Conservation (phyloP, 768 basidiomycete species). For the Macrolepiota fuliginosa region DNA sequence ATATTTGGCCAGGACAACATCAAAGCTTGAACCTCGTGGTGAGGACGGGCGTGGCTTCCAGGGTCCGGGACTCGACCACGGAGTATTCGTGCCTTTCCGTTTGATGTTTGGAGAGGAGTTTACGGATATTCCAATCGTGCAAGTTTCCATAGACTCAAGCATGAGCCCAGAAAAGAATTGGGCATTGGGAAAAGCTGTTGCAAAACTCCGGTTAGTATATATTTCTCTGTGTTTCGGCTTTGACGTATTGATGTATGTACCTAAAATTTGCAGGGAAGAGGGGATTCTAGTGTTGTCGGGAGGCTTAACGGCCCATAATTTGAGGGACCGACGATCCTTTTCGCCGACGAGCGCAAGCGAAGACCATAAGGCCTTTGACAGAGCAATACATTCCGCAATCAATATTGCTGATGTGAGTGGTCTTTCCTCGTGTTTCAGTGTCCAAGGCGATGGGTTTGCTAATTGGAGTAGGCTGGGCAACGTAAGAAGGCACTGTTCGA, state of each 20-base stretch:
- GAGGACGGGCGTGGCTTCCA: slow-evolving; percentile 61
- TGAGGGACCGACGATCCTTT: slow-evolving; percentile 52
- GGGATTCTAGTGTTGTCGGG: slow-evolving; percentile 70
- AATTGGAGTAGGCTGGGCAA: slow-evolving; percentile 35
- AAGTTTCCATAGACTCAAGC: slow-evolving; percentile 64
- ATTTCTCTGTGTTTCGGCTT: not conserved
- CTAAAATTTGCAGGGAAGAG: slow-evolving; percentile 44
- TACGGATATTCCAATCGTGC: slow-evolving; percentile 62
- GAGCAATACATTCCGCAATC: slow-evolving; percentile 58
- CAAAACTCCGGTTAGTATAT: slow-evolving; percentile 48
- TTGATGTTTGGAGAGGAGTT: slow-evolving; percentile 75
- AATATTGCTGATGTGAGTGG: slow-evolving; percentile 44
- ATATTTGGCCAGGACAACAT: slow-evolving; percentile 38
- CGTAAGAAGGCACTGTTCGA: slow-evolving; percentile 55
- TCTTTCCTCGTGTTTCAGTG: slow-evolving; percentile 4
- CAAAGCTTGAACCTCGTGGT: slow-evolving; percentile 54
- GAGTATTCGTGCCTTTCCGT: slow-evolving; percentile 77
- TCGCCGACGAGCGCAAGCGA: slow-evolving; percentile 45
- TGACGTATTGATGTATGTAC: slow-evolving; percentile 15
- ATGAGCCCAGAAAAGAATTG: slow-evolving; percentile 62
- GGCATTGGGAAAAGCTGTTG: slow-evolving; percentile 60
- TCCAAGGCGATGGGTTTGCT: slow-evolving; percentile 12
- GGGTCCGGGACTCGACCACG: slow-evolving; percentile 73
- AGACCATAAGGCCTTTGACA: slow-evolving; percentile 53
- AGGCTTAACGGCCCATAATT: slow-evolving; percentile 67